Base-by-base conservation (phyloP, 2,329 filamentous ascomycete species). In the Trichophyton schoenleinii region DNA sequence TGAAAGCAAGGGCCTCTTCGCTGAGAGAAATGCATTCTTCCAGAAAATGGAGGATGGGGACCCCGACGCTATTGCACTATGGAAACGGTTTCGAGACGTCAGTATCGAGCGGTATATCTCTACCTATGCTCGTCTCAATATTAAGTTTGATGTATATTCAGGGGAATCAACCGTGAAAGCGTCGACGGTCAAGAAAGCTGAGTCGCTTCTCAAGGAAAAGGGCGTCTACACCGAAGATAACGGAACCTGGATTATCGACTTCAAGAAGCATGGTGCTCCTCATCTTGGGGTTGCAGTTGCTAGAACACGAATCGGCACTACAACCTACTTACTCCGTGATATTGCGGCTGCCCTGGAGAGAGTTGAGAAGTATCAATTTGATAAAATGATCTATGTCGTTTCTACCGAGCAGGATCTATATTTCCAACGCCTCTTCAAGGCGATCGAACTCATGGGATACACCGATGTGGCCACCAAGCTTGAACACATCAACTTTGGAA, bases 381-480 rank as follows among this genome's bases (percentile, higher is more conserved):
- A 91, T 74, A 83, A 88, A 70, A 88, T 91, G 86, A 86, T 90
- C 64, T 91, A 90, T 68, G 87, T 91, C 8, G 83, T 90, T 34
- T 86, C 87, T 0, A 84, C 82, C 22, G 82, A 85, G 65, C 87
- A 91, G 68, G 86, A 88, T 67, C 77, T 87, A 11, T 87, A 91
- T 69, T 79, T 90, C 60, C 83, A 83, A 68, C 86, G 89, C 70
- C 78, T 91, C 15, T 88, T 89, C 79, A 89, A 88, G 77, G 88
- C 89, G 41, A 78, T 90, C 63, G 83, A 88, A 69, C 79, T 89
- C 28, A 82, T 90, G 74, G 87, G 84, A 41, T 78, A 86, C 69
- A 79, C 81, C 62, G 86, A 89, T 2, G 81, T 89, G 61, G 82
- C 84, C 3, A 78, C 79, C 64, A 87, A 85, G 72, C 83, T 86